A percentile compares a stretch with the other conserved stretches of the same genome.
Evolutionary conservation across 2,329 filamentous ascomycete genomes (phyloP).

Genomic region (Rhynchosporium secalis): DNA sequence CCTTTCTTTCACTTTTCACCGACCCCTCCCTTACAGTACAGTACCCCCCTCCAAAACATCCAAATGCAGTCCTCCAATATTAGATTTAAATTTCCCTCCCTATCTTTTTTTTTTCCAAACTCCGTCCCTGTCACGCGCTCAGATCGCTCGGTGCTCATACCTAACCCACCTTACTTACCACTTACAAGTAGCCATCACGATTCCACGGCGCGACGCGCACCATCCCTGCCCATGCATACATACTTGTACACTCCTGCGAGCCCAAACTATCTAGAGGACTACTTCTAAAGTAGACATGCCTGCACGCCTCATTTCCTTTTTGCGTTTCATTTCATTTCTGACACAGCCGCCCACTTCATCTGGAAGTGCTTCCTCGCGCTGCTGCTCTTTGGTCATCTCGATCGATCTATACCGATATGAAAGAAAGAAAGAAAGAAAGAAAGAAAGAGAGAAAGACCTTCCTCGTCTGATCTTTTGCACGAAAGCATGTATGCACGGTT

Average conservation of each 20-base stretch:
- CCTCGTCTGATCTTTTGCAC: no score
- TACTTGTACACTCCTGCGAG: no score
- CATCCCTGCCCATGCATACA: background rate
- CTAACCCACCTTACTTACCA: background rate
- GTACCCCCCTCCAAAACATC: no score
- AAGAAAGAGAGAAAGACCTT: no score
- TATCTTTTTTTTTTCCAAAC: background rate
- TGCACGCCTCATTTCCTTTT: background rate
- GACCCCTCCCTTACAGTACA: no score
- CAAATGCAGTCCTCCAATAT: no score
- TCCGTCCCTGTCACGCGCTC: background rate
- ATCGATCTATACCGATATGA: no score
- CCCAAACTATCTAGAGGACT: no score
- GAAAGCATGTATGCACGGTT: conserved; percentile 1
- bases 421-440: no score
- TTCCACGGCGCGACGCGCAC: conserved; percentile 15
- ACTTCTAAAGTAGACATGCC: no score
- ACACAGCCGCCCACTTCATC: background rate
- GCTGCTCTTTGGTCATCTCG: background rate
- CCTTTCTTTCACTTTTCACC: no score
- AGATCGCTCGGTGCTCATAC: conserved; percentile 3
- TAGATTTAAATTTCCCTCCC: no score
- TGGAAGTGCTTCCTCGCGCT: background rate
- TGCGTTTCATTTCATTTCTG: conserved; percentile 2
- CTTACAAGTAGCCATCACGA: background rate